These are phyloP conservation scores for Nannochloropsis oceanica DNA, from an alignment of 108 stramenopile genomes.

Conservation along the genomic window DNA sequence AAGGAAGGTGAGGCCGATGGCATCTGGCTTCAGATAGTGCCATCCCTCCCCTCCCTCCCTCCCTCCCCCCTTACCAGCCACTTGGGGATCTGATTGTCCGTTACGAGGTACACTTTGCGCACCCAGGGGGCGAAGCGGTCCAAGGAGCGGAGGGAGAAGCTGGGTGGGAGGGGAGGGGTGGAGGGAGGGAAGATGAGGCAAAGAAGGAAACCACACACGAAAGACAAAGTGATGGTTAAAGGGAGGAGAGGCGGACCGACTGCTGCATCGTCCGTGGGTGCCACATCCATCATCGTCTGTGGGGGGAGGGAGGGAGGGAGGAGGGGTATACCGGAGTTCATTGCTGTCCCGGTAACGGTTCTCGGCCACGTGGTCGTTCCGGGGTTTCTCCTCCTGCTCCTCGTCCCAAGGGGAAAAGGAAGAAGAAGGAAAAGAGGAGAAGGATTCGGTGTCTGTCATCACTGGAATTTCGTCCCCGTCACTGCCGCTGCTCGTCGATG, in stretches of 20 bases:
- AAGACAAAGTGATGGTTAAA: too few species aligned
- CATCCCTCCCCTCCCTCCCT: background rate
- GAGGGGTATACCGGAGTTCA: conserved; percentile 37
- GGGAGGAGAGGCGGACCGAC: too few species aligned
- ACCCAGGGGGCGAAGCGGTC: conserved; percentile 47
- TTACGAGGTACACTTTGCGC: conserved; percentile 40
- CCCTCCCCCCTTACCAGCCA: conserved; percentile 10
- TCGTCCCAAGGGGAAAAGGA: background rate
- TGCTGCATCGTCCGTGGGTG: too few species aligned
- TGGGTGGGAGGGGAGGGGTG: too few species aligned
- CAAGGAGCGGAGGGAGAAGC: conserved; percentile 37
- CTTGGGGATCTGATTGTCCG: conserved; percentile 38
- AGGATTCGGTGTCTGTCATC: background rate
- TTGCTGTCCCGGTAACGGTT: conserved; percentile 37
- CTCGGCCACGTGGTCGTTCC: background rate
- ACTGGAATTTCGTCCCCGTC: background rate
- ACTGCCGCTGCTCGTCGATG: background rate
- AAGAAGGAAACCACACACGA: too few species aligned
- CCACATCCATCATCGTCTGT: too few species aligned
- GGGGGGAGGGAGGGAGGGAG: too few species aligned
- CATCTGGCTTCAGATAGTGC: background rate
- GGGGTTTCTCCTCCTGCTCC: background rate
- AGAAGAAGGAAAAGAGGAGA: background rate
- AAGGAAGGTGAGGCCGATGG: background rate
- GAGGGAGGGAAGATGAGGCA: too few species aligned